Evolutionary conservation across 2,329 filamentous ascomycete genomes (phyloP).

Genomic region (Acephala macrosclerotiorum): DNA sequence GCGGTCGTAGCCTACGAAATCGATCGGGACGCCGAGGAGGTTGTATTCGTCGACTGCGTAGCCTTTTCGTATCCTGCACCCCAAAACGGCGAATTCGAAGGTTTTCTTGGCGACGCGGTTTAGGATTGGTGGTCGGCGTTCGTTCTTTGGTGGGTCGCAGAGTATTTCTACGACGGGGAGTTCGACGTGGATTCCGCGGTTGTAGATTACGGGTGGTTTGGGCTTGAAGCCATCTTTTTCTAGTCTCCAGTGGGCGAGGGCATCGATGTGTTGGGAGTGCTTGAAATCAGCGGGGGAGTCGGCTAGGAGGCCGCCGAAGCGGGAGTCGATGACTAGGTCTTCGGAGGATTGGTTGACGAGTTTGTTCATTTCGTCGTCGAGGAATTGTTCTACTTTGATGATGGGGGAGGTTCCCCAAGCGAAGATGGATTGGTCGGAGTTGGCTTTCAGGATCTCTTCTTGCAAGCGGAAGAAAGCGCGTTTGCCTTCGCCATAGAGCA

Average conservation of each 20-base stretch:
- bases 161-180: slow-evolving; percentile 3
- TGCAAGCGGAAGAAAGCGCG: slow-evolving; percentile 5
- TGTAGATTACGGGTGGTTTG: slow-evolving; percentile 5
- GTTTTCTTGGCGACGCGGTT: slow-evolving; percentile 4
- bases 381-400: slow-evolving; percentile 8
- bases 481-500: slow-evolving; percentile 11
- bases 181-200: slow-evolving; percentile 2
- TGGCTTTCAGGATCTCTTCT: slow-evolving; percentile 9
- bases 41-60: slow-evolving; percentile 9
- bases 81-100: slow-evolving; percentile 4
- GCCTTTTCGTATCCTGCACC: background rate
- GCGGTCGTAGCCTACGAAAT: slow-evolving; percentile 5
- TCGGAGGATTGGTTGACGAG: background rate
- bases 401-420: slow-evolving; percentile 3
- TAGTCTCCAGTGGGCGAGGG: background rate
- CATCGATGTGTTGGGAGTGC: background rate
- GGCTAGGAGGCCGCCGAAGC: background rate
- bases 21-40: background rate
- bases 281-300: background rate
- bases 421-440: slow-evolving; percentile 8
- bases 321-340: background rate
- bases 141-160: background rate
- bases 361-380: slow-evolving; percentile 5
- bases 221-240: slow-evolving; percentile 4
- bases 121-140: background rate